A percentile compares a stretch with the other conserved stretches of the same genome.
phyloP scores from a whole-genome alignment of 805 yeast species.

The Candida vartiovaarae region DNA sequence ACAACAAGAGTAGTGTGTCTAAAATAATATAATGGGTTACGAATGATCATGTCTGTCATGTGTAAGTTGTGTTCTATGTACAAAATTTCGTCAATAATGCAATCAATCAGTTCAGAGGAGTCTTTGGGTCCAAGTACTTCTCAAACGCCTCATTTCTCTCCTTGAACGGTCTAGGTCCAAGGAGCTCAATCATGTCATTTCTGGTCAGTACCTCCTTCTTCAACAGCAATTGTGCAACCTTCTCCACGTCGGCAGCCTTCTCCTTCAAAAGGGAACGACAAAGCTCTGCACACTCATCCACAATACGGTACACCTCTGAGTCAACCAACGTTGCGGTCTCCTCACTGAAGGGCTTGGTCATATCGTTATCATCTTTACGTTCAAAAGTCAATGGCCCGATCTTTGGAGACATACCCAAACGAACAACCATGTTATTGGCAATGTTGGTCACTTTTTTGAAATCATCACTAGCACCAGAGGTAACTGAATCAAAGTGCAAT shows the following conservation, averaged over 20 bases:
- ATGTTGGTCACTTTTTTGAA: slow-evolving; percentile 92
- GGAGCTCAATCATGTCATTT: slow-evolving; percentile 82
- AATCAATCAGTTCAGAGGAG: not conserved
- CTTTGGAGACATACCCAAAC: slow-evolving; percentile 83
- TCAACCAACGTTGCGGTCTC: slow-evolving; percentile 79
- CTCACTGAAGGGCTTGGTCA: slow-evolving; percentile 85
- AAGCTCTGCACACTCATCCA: slow-evolving; percentile 63
- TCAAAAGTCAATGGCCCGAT: slow-evolving; percentile 76
- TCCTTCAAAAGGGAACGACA: slow-evolving; percentile 66
- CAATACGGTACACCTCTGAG: slow-evolving; percentile 71
- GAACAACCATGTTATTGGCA: slow-evolving; percentile 90
- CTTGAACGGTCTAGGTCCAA: slow-evolving; percentile 90
- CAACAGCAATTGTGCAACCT: slow-evolving; percentile 82
- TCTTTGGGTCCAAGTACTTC: slow-evolving; percentile 44
- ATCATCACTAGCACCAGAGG: slow-evolving; percentile 95
- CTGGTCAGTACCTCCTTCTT: slow-evolving; percentile 86
- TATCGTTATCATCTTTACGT: slow-evolving; percentile 54
- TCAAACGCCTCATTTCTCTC: slow-evolving; percentile 89
- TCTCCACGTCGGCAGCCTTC: slow-evolving; percentile 67
- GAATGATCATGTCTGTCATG: too few relatives aligned
- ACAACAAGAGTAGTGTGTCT: too few relatives aligned
- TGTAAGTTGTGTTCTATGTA: not conserved
- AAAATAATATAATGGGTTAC: too few relatives aligned
- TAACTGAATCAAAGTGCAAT: slow-evolving; percentile 82
- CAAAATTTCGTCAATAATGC: not conserved